Conservation (phyloP, 306 rosid species). For the Echinosophora koreensis region DNA sequence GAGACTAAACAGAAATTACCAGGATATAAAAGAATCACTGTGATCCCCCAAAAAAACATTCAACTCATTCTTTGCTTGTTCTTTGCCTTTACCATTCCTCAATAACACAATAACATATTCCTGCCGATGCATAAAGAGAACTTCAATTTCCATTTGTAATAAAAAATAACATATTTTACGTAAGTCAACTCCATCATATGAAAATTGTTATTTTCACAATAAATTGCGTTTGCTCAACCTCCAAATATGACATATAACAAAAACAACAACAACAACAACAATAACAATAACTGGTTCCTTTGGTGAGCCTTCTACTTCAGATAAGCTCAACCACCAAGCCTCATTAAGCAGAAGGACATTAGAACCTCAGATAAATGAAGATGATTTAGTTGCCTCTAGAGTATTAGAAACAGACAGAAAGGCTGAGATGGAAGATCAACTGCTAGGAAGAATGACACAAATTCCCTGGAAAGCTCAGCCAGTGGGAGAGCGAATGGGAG, state of each 20-base stretch:
- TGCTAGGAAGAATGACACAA: too few species aligned
- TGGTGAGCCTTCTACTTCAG: too few species aligned
- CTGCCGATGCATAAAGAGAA: slow-evolving; percentile 56
- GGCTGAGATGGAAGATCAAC: too few species aligned
- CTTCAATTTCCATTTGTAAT: slow-evolving; percentile 29
- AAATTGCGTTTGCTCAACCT: neutral
- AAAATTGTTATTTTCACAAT: neutral
- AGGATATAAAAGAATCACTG: slow-evolving; percentile 84
- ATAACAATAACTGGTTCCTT: too few species aligned
- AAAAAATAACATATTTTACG: neutral
- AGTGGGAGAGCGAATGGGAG: too few species aligned
- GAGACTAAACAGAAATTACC: slow-evolving; percentile 63
- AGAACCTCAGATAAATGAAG: too few species aligned
- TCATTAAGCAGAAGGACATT: too few species aligned
- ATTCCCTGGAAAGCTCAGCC: too few species aligned
- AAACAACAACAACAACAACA: neutral
- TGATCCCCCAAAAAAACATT: slow-evolving; percentile 90
- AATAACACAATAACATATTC: slow-evolving; percentile 92
- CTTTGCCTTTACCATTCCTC: slow-evolving; percentile 91
- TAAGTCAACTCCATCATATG: slow-evolving; percentile 2
- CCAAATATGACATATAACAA: neutral
- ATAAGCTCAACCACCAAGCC: too few species aligned
- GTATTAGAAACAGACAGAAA: too few species aligned
- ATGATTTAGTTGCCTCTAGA: too few species aligned
- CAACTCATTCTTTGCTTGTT: slow-evolving; percentile 81